Evolutionary conservation across 2,329 filamentous ascomycete genomes (phyloP), one percentile per base, ranked within the genome.

Genomic region (Nemania serpens): DNA sequence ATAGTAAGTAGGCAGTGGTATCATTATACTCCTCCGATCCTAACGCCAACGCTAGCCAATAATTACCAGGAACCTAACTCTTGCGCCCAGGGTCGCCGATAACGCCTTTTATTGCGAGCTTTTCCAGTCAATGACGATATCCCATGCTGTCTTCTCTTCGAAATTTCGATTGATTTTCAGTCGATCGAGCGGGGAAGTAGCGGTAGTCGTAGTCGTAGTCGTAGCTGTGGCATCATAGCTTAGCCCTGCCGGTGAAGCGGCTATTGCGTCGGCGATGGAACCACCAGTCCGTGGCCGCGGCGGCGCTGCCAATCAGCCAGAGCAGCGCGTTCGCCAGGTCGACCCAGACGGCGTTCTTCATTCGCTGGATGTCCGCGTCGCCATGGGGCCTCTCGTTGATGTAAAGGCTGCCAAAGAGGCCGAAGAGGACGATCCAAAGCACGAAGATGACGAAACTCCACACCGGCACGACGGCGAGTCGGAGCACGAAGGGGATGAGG

Each of bases 281-380:
- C 74, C 79, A 86, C 81, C 87, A 91, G 71, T 88, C 84, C 1
- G 81, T 73, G 13, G 79, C 78, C 13, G 83, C 79, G 29, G 82
- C 84, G 12, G 83, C 60, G 3, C 84, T 82, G 2, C 85, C 87
- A 48, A 88, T 75, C 51, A 92, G 77, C 93, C 93, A 97, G 52
- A 97, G 80, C 13, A 91, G 72, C 74, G 91, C 84, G 73, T 89
- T 91, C 48, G 84, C 79, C 52, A 96, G 75, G 74, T 94, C 90
- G 47, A 96, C 82, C 90, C 91, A 96, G 15, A 95, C 91, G 5
- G 91, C 91, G 71, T 88, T 87, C 78, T 93, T 92, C 92, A 97
- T 96, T 58, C 91, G 84, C 66, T 81, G 78, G 59, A 94, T 82
- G 51, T 83, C 87, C 42, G 70, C 69, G 71, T 91, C 82, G 13